Evolutionary conservation across 768 basidiomycete species (phyloP).

Genomic region (Hortiboletus campestris): DNA sequence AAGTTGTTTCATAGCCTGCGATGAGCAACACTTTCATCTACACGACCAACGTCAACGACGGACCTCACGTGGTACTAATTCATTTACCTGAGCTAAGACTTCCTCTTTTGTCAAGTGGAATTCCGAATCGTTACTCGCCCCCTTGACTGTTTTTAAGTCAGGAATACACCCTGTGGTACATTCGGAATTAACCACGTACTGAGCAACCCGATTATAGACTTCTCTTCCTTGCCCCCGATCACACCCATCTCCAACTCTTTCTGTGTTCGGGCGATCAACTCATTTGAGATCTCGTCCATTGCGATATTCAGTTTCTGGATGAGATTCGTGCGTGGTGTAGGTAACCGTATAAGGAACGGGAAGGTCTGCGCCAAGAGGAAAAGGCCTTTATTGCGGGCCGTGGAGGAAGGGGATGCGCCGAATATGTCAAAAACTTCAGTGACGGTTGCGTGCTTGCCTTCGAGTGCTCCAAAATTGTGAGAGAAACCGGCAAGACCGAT

Average conservation of each 20-base stretch:
- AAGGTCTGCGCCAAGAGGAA: slow-evolving; percentile 38
- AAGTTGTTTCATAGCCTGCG: slow-evolving; percentile 24
- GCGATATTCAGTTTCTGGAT: slow-evolving; percentile 32
- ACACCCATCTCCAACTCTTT: slow-evolving; percentile 29
- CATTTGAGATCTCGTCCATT: slow-evolving; percentile 39
- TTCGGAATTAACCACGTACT: slow-evolving; percentile 16
- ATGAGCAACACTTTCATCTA: slow-evolving; percentile 19
- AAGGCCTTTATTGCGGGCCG: slow-evolving; percentile 27
- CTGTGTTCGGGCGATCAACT: slow-evolving; percentile 36
- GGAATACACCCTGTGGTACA: slow-evolving; percentile 5
- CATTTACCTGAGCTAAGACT: slow-evolving; percentile 25
- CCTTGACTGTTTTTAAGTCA: slow-evolving; percentile 32
- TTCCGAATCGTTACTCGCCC: slow-evolving; percentile 26
- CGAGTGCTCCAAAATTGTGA: slow-evolving; percentile 52
- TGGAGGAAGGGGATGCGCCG: slow-evolving; percentile 12
- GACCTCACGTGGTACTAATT: too few relatives aligned
- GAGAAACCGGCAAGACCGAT: slow-evolving; percentile 61
- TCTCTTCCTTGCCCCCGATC: slow-evolving; percentile 19
- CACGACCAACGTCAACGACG: not conserved
- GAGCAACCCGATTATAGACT: slow-evolving; percentile 26
- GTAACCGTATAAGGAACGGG: slow-evolving; percentile 37
- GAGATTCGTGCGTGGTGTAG: slow-evolving; percentile 33
- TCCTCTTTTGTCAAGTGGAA: slow-evolving; percentile 28
- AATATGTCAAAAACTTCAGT: slow-evolving; percentile 41
- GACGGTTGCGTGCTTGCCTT: slow-evolving; percentile 44